Evolutionary conservation across 257 asterid species (phyloP).

Genomic region (Solanum gracilifrons): DNA sequence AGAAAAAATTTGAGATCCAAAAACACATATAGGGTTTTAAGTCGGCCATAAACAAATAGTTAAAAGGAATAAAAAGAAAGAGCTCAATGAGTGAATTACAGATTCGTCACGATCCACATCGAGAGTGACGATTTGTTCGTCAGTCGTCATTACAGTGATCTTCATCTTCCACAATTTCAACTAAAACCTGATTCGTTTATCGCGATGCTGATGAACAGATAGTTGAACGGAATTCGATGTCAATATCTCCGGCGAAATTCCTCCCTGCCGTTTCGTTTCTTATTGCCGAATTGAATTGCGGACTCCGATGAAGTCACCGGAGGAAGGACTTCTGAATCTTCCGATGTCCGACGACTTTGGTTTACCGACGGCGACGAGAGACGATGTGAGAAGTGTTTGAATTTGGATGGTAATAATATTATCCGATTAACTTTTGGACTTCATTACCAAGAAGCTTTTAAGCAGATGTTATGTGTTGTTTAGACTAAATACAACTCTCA

Average conservation of each 20-base stretch:
- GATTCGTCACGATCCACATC: constrained; percentile 93
- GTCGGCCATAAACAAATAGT: background rate
- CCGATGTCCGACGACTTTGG: background rate
- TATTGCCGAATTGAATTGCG: background rate
- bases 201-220: background rate
- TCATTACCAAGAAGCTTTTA: background rate
- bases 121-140: constrained; percentile 72
- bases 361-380: background rate
- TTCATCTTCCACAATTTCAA: constrained; percentile 40
- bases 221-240: background rate
- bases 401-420: background rate
- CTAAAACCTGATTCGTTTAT: background rate
- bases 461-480: background rate
- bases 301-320: background rate
- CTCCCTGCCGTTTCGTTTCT: background rate
- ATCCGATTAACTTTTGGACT: background rate
- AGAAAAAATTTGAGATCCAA: background rate
- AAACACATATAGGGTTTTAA: background rate
- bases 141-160: constrained; percentile 94
- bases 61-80: background rate
- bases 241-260: background rate
- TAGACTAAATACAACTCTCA: background rate
- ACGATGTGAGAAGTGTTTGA: background rate
- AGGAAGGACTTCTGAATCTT: background rate
- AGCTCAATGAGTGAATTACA: constrained; percentile 25